Evolutionary conservation across 2,329 filamentous ascomycete species (phyloP), one percentile per base, ranked within the genome.

Genomic region (Colletotrichum cordylinicola): DNA sequence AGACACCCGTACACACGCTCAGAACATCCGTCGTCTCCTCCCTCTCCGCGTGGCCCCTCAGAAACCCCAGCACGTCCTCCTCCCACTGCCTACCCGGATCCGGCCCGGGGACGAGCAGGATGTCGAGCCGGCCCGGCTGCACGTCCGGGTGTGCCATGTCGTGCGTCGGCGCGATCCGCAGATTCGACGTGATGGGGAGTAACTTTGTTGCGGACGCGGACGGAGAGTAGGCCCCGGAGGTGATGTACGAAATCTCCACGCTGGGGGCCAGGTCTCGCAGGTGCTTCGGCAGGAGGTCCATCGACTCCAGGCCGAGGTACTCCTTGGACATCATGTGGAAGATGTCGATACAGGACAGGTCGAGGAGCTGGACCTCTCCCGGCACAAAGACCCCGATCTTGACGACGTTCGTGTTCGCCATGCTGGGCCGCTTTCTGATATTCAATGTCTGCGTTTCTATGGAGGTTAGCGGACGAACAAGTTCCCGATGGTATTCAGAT

Each of bases 311-410:
- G 2, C 77, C 70, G 18, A 91, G 77, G 78, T 90, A 90, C 65
- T 87, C 84, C 72, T 85, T 82, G 72, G 85, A 86, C 81, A 90
- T 85, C 77, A 83, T 83, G 37, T 83, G 86, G 21, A 91, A 84
- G 67, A 90, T 82, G 80, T 91, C 89, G 69, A 90, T 83, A 65
- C 86, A 86, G 12, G 89, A 89, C 6, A 85, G 79, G 80, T 91
- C 90, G 21, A 91, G 86, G 10, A 89, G 80, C 77, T 91, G 89
- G 13, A 84, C 83, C 2, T 83, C 83, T 4, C 78, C 76, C 3
- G 89, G 88, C 65, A 90, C 82, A 80, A 89, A 90, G 71, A 91
- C 88, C 27, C 89, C 90, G 65, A 91, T 85, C 56, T 81, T 85
- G 74, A 90, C 78, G 4, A 75, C 79, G n/a, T 80, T 77, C 55